Evolutionary conservation across 176 grass and related monocot genomes (phyloP), one percentile per base, ranked within the genome.

Genomic region (Avena atlantica): DNA sequence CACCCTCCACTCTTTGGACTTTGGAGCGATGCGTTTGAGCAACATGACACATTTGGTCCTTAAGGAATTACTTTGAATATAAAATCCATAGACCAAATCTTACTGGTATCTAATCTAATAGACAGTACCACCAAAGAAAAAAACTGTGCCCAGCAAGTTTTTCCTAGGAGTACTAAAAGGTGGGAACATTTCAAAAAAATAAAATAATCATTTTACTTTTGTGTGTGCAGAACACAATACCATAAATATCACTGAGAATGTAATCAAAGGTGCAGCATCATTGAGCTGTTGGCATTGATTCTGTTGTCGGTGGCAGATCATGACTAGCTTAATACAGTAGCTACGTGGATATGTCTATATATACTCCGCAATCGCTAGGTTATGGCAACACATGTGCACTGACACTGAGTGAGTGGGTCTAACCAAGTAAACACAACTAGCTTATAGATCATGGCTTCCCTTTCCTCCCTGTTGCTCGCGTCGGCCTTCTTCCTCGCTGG

Each of bases 391-490:
- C 60, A 80, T 21, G 63, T 31, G 12, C 4, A 50, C 20, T 49
- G 25, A 34, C 40, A 42, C 6, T 42, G 40, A 42, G 40, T 37
- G 36, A 25, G 25, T 25, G 25, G 25, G 2, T 7, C 71, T 29
- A 47, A 25, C n/a, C 17, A 12, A 29, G 23, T 50, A n/a, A 61
- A 14, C 10, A 51, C 8, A 12, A 5, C 13, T 31, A 51, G 44
- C 60, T 25, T 25, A 25, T 25, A 25, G 25, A n/a, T 3, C 78
- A 87, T 87, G 86, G 69, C 59, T 5, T 85, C 45, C 44, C 53
- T 66, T 45, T 53, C 70, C 2, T 80, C 69, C 40, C 3, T 78
- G 56, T 34, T 75, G 51, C 12, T 80, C 14, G 61, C n/a, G 77
- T 83, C 57, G 5, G 4, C 7, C 19, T 42, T 65, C 8, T 20